Evolutionary conservation across 2,329 filamentous ascomycete genomes (phyloP).

Genomic region (Penicillium fuscoglaucum): DNA sequence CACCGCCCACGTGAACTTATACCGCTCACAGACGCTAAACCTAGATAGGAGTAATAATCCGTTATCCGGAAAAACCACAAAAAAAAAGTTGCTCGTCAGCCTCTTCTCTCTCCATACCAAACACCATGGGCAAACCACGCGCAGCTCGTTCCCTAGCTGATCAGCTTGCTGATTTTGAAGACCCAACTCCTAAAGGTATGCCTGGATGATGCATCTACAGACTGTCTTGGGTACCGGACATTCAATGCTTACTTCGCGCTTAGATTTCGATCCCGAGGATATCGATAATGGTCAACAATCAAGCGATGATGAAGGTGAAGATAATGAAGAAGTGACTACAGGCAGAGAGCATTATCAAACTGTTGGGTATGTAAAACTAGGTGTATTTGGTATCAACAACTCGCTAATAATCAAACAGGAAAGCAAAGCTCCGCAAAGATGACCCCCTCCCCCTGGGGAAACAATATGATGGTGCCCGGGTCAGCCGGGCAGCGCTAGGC

Average conservation of each 20-base stretch:
- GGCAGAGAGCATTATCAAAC: constrained; percentile 84
- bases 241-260: constrained; percentile 10
- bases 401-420: constrained; percentile 49
- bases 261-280: constrained; percentile 81
- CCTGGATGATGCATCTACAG: not conserved
- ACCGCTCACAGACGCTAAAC: constrained; percentile 15
- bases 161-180: constrained; percentile 63
- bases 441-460: constrained; percentile 70
- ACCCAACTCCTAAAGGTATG: constrained; percentile 63
- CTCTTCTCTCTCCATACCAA: constrained; percentile 11
- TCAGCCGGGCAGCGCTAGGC: constrained; percentile 69
- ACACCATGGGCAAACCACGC: constrained; percentile 51
- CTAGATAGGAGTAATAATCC: constrained; percentile 15
- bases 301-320: constrained; percentile 57
- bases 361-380: constrained; percentile 59
- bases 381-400: constrained; percentile 1
- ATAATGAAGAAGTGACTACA: constrained; percentile 47
- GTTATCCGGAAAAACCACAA: constrained; percentile 27
- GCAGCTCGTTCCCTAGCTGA: constrained; percentile 55
- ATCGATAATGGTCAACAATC: constrained; percentile 57
- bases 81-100: constrained; percentile 25
- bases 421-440: constrained; percentile 78
- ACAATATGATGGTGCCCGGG: constrained; percentile 74
- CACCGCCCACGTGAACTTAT: not conserved
- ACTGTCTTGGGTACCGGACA: not conserved